These are phyloP conservation scores for Cadophora gregata DNA, from an alignment of 2,329 filamentous ascomycete species.

Conservation along the genomic window DNA sequence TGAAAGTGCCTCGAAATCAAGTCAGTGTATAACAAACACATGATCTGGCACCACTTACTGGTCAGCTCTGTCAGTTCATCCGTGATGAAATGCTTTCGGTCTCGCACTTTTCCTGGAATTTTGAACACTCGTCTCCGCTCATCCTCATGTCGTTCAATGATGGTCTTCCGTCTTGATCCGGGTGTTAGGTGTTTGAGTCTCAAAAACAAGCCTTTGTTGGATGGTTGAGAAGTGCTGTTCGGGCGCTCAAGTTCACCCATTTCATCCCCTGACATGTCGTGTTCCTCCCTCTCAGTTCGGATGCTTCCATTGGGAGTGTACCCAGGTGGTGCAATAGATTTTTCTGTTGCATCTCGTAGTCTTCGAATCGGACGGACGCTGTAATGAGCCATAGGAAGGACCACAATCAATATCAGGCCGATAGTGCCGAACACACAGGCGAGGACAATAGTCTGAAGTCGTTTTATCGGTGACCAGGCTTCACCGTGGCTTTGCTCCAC, in stretches of 20 bases:
- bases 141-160: constrained; percentile 50
- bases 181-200: constrained; percentile 39
- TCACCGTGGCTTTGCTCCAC: constrained; percentile 78
- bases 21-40: constrained; percentile 56
- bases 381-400: constrained; percentile 81
- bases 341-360: constrained; percentile 42
- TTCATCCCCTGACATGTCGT: constrained; percentile 35
- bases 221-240: constrained; percentile 36
- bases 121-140: constrained; percentile 63
- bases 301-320: constrained; percentile 43
- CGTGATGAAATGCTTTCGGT: constrained; percentile 75
- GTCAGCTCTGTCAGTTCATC: constrained; percentile 79
- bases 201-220: constrained; percentile 44
- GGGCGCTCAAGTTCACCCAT: constrained; percentile 35
- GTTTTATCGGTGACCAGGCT: constrained; percentile 76
- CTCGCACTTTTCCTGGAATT: constrained; percentile 82
- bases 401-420: constrained; percentile 72
- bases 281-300: constrained; percentile 35
- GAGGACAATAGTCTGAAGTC: constrained; percentile 79
- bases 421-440: constrained; percentile 86
- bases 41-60: constrained; percentile 22
- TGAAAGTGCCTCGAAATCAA: constrained; percentile 66
- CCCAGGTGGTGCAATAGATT: constrained; percentile 42
- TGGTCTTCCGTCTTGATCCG: constrained; percentile 36
- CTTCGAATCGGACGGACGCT: constrained; percentile 72